Evolutionary conservation across 164 flowering plant genomes (phyloP), one percentile per base, ranked within the genome.

Genomic region (Litsea cubeba): DNA sequence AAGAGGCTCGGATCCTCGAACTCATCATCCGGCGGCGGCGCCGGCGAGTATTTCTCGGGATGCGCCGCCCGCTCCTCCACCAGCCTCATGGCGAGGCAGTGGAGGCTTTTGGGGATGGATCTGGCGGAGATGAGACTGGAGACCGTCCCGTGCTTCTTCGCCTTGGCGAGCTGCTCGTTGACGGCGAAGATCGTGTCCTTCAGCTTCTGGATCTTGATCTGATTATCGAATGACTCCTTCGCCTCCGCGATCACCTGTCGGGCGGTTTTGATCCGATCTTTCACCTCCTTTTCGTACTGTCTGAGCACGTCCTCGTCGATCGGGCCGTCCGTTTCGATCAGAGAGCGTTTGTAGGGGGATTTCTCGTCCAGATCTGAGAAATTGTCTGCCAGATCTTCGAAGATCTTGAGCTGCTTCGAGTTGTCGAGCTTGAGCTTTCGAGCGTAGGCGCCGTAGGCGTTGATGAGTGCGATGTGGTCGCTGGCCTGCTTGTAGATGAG

Each of bases 131-230:
- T 88, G 49, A 78, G 72, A 76, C 95, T 93, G 1, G 94, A 90
- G 74, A 90, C 76, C 0, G 87, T 89, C 1, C 97, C 97, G 69
- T 88, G 93, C 83, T 91, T 95, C 83, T 88, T 95, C 1, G 96
- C 98, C 84, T 93, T 93, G 15, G 83, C 26, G 12, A 95, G 84
- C 84, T 87, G 82, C 79, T 95, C 98, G 68, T 89, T 81, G 3
- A 91, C 98, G 0, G 98, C 92, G 77, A 95, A 95, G 35, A 95
- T 90, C 0, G 97, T 95, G 70, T 95, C 98, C 73, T 89, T 93
- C 78, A 95, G 78, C 82, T 95, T 95, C 88, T 93, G 99, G 73
- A 95, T 95, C 86, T 95, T 95, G 58, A 95, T 72, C 87, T 93
- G 97, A 79, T 91, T 95, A 79, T 95, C 97, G 72, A 90, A 95